Evolutionary conservation across 257 asterid species (phyloP), one percentile per base, ranked within the genome.

Genomic region (Solanum pinnatisectum): DNA sequence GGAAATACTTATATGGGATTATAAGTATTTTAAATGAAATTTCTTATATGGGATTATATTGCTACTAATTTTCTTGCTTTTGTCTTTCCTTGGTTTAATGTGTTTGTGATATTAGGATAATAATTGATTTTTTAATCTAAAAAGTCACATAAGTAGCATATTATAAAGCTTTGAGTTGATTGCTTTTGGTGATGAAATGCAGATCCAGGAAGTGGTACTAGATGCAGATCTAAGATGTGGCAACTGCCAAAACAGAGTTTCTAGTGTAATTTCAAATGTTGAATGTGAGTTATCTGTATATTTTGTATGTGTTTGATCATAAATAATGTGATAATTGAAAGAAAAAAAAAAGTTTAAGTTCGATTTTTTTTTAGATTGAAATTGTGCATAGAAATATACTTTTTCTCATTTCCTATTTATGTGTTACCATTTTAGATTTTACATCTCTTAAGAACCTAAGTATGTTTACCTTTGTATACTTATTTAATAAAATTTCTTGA

Each of bases 191-290:
- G 81, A 20, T 11, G 30, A 67, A 81, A 35, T 49, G 88, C 89
- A 87, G 92, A 63, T 36, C 15, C 71, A 86, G 67, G 90, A 91
- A 77, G 88, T 88, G 72, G 76, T 86, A 25, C 20, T 91, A 86
- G 83, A 87, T 85, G 91, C 92, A 70, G 91, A 91, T 86, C 82
- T 91, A 18, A 23, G 87, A 36, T 91, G 92, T 83, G 83, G 16
- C n/a, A 73, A 87, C 33, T 91, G 92, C 56, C 86, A 89, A n/a
- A 87, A 84, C 25, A 86, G 92, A 85, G 88, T 91, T 13, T 78
- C 90, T 27, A 87, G 25, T 60, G 56, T 89, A 32, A 90, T 91
- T 56, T 72, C 91, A 42, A 88, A 88, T 46, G 87, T 91, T 59
- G 90, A 91, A 10, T 89, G 92, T 91, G 59, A 30, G 35, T 20